Conservation (phyloP, 805 yeast species). For the Metschnikowia amazonensis region DNA sequence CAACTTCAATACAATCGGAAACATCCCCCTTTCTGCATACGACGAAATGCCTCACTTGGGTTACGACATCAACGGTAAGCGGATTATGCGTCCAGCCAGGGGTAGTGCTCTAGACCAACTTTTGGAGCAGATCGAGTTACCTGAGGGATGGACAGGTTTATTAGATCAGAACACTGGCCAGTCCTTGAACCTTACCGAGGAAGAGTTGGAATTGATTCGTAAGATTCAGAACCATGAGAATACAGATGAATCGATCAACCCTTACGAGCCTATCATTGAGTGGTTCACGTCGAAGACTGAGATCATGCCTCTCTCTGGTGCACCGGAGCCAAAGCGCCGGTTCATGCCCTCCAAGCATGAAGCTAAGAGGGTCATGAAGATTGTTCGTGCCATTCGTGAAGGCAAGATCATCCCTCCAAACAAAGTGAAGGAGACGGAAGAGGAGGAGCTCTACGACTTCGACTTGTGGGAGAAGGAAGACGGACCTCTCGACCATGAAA, state of each 20-base stretch:
- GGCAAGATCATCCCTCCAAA: slow-evolving; percentile 85
- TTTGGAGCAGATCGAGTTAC: slow-evolving; percentile 86
- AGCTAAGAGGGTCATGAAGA: slow-evolving; percentile 93
- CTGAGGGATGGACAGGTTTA: slow-evolving; percentile 98
- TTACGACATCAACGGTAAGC: slow-evolving; percentile 92
- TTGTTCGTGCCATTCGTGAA: slow-evolving; percentile 92
- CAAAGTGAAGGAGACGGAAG: slow-evolving; percentile 47
- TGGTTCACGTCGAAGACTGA: slow-evolving; percentile 89
- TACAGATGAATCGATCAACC: slow-evolving; percentile 75
- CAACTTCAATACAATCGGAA: slow-evolving; percentile 81
- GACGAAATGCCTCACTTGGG: slow-evolving; percentile 98
- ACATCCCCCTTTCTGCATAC: slow-evolving; percentile 87
- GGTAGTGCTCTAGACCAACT: slow-evolving; percentile 91
- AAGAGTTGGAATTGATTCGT: slow-evolving; percentile 83
- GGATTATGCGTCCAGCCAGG: slow-evolving; percentile 98
- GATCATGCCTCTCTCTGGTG: slow-evolving; percentile 86
- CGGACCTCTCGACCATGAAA: slow-evolving; percentile 63
- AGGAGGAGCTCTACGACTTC: slow-evolving; percentile 51
- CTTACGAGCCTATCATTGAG: slow-evolving; percentile 90
- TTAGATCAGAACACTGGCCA: slow-evolving; percentile 86
- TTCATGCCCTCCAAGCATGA: slow-evolving; percentile 96
- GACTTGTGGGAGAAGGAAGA: slow-evolving; percentile 78
- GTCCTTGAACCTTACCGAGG: slow-evolving; percentile 74
- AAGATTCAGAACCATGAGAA: slow-evolving; percentile 82
- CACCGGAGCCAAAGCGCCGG: slow-evolving; percentile 96